Evolutionary conservation across 2,329 filamentous ascomycete genomes (phyloP).

Genomic region (Scolecobasidium constrictum): DNA sequence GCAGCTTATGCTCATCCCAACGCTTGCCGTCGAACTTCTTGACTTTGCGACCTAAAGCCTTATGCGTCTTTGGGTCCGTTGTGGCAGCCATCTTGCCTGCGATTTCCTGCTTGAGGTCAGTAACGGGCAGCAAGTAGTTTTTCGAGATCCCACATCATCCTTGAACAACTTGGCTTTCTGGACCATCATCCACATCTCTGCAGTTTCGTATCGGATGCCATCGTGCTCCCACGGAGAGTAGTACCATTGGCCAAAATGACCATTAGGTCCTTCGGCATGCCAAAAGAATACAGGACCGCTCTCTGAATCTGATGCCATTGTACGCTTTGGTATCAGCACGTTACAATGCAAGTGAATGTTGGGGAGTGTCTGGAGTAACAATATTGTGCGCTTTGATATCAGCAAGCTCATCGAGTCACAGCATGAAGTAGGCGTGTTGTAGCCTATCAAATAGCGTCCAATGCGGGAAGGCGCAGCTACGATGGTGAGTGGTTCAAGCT

Average conservation of each 20-base stretch:
- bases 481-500: too few species aligned
- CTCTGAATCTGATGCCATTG: too few species aligned
- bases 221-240: conserved; percentile 35
- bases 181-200: conserved; percentile 41
- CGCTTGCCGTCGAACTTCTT: conserved; percentile 18
- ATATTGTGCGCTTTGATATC: too few species aligned
- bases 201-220: conserved; percentile 25
- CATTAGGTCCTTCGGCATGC: conserved; percentile 32
- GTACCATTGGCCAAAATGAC: conserved; percentile 56
- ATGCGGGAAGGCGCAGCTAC: too few species aligned
- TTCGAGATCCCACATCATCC: conserved; percentile 22
- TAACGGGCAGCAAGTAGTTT: neutral
- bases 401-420: too few species aligned
- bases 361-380: too few species aligned
- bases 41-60: conserved; percentile 17
- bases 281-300: conserved; percentile 22
- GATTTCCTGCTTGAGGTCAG: conserved; percentile 4
- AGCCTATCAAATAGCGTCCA: too few species aligned
- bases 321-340: too few species aligned
- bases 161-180: conserved; percentile 31
- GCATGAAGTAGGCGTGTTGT: too few species aligned
- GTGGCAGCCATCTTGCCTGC: conserved; percentile 11
- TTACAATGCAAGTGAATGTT: too few species aligned
- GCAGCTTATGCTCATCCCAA: conserved; percentile 15
- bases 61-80: conserved; percentile 19